Base-by-base conservation (phyloP, 2,329 filamentous ascomycete species). In the Monosporascus sp. region DNA sequence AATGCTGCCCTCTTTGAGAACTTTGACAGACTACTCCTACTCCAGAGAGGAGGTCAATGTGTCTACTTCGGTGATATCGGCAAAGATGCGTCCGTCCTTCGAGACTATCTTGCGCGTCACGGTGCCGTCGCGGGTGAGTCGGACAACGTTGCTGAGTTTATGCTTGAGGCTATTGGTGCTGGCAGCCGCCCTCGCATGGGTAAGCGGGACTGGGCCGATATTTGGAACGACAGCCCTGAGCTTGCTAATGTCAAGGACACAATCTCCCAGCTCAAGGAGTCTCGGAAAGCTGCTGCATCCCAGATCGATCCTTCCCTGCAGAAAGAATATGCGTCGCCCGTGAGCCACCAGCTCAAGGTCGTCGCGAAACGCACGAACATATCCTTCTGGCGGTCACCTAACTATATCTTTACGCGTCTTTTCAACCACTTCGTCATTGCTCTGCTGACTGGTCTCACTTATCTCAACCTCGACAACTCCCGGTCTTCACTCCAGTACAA, bases 61-160 rank as follows among this genome's bases (percentile, higher is more conserved):
- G 89, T 95, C 49, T 96, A 96, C 73, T 93, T 94, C 64, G 90
- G 90, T 20, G 86, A 92, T 54, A 87, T 96, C 44, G 90, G 90
- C 48, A 78, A 83, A 50, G 89, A 94, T 54, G 89, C 89, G 0
- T 73, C 77, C 35, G 75, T 85, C 20, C 74, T 96, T n/a, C 81
- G 90, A 39, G 77, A 81, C 20, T 86, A 86, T 57, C 76, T 86
- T 35, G 72, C 72, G 55, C 72, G 75, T 15, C 75, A 86, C 51
- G 87, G 86, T 2, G 86, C 86, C 9, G 76, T 82, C 52, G 77
- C 80, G 11, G 70, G 73, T 14, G 72, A 74, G 1, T 79, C 76
- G 0, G 80, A 82, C 57, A 85, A 84, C 60, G 78, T 83, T 7
- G 81, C 81, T 17, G 88, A 94, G 73, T 94, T 88, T 71, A 93